Conservation (phyloP, 345 rosid species). For the Gossypium longicalyx region DNA sequence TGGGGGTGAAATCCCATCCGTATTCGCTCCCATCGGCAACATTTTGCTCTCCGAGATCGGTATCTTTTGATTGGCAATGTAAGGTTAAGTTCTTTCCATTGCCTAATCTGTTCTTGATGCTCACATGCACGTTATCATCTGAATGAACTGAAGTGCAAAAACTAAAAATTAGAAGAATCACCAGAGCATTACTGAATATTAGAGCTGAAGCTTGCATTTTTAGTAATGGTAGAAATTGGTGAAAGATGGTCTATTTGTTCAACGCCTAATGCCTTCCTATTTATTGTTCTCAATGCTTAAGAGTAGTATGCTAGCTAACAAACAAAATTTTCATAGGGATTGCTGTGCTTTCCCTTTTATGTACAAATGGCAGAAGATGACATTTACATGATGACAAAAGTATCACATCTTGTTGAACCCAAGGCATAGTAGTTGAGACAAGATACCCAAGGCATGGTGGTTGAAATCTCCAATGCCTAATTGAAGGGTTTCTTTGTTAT, state of each 20-base stretch:
- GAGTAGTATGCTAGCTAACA: background rate
- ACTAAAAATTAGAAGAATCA: conserved; percentile 19
- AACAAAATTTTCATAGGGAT: background rate
- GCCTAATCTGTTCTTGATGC: conserved; percentile 42
- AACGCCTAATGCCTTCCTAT: background rate
- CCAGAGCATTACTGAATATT: background rate
- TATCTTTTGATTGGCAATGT: conserved; percentile 57
- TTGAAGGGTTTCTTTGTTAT: background rate
- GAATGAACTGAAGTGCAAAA: conserved; percentile 19
- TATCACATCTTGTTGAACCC: background rate
- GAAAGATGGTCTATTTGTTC: background rate
- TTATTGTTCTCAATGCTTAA: background rate
- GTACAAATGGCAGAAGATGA: background rate
- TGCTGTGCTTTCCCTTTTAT: background rate
- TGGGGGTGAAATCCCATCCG: conserved; percentile 45
- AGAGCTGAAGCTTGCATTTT: conserved; percentile 7
- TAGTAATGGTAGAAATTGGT: background rate
- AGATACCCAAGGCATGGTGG: background rate
- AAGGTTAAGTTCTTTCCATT: conserved; percentile 37
- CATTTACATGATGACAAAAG: background rate
- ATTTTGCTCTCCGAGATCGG: conserved; percentile 43
- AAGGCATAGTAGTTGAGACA: background rate
- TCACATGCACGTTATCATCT: conserved; percentile 23
- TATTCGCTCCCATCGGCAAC: conserved; percentile 39
- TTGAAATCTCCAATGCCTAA: conserved; percentile 2